A percentile compares a stretch with the other conserved stretches of the same genome.
phyloP scores from a whole-genome alignment of 768 basidiomycete genomes.

The Auricularia sp. region DNA sequence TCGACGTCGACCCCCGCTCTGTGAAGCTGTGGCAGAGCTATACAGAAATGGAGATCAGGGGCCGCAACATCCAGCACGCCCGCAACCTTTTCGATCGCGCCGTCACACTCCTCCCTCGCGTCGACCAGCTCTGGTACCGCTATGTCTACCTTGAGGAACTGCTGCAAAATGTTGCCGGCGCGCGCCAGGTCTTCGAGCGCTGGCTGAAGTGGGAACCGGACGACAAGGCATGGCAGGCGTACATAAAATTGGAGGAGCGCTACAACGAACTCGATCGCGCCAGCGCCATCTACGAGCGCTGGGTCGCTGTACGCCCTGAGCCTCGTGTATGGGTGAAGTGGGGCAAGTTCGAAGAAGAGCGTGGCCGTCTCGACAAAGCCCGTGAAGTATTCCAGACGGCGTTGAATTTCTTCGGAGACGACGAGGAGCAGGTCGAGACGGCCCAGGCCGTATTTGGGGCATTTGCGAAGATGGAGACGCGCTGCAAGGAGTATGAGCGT shows the following conservation, averaged over 20 bases:
- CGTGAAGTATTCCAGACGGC: conserved; percentile 86
- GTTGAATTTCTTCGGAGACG: conserved; percentile 81
- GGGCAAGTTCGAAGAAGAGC: conserved; percentile 56
- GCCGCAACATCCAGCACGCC: conserved; percentile 93
- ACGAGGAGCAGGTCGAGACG: conserved; percentile 79
- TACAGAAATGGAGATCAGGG: conserved; percentile 95
- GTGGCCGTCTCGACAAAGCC: conserved; percentile 54
- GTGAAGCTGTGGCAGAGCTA: conserved; percentile 81
- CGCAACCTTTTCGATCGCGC: conserved; percentile 96
- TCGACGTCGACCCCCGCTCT: conserved; percentile 88
- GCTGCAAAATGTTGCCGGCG: conserved; percentile 89
- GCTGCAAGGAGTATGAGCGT: conserved; percentile 92
- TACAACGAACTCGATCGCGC: conserved; percentile 89
- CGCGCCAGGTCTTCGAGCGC: conserved; percentile 94
- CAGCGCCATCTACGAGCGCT: conserved; percentile 85
- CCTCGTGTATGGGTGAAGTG: conserved; percentile 57
- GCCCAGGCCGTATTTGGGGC: conserved; percentile 86
- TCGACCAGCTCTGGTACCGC: conserved; percentile 99
- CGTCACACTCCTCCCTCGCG: conserved; percentile 89
- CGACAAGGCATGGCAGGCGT: conserved; percentile 99
- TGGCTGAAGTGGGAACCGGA: conserved; percentile 99
- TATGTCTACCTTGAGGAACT: conserved; percentile 98
- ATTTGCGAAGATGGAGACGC: conserved; percentile 95
- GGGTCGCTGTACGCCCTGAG: conserved; percentile 49
- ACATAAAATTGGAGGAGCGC: conserved; percentile 93